These are phyloP conservation scores for Salvia sclarea DNA, from an alignment of 305 asterid species.

Conservation along the genomic window DNA sequence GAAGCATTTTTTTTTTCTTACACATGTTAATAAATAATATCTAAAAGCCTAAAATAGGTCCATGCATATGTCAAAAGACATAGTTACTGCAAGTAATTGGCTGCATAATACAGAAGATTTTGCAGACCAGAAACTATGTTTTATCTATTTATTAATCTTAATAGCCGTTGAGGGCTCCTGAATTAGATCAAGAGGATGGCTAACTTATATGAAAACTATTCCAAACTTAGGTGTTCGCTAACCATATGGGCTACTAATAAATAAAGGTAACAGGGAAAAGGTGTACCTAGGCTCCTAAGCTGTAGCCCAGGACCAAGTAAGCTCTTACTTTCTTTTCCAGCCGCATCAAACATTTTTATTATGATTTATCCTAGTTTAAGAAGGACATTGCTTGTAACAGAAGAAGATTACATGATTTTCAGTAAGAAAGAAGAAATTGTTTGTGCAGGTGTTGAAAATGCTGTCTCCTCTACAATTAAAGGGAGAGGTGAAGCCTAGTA, in stretches of 20 bases:
- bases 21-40: neutral
- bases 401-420: too few species aligned
- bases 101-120: neutral
- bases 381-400: neutral
- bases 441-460: too few species aligned
- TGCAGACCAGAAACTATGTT: neutral
- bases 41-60: neutral
- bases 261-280: neutral
- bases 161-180: neutral
- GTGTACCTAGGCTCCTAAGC: neutral
- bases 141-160: neutral
- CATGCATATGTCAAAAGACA: neutral
- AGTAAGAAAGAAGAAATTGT: too few species aligned
- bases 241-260: constrained; percentile 1
- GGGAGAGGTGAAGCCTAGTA: too few species aligned
- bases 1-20: neutral
- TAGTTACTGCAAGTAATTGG: neutral
- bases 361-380: neutral
- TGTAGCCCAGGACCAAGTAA: neutral
- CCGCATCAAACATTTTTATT: neutral
- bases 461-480: too few species aligned
- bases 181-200: neutral
- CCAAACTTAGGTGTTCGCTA: neutral
- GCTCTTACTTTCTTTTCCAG: neutral
- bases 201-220: neutral